Base-by-base conservation (phyloP, 2,329 filamentous ascomycete genomes). In the Knufia fluminis region DNA sequence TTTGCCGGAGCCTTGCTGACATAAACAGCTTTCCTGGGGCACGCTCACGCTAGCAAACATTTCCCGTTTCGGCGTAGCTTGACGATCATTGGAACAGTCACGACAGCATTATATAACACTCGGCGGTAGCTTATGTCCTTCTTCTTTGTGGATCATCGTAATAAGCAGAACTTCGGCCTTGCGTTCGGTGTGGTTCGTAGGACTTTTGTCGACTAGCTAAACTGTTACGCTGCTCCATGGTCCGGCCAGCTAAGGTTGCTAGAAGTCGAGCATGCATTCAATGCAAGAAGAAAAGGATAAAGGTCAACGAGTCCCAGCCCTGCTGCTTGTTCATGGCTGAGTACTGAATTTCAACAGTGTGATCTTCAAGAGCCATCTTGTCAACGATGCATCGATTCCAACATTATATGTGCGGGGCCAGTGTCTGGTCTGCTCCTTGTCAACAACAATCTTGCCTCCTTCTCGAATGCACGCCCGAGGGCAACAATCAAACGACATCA, bases 341-440 rank as follows among this genome's bases (percentile, higher is more conserved):
- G 17, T 3, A 20, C 16, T 8, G 4, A 3, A 28, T 28, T 6
- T 6, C 8, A 38, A n/a, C 1, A 69, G 64, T 50, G 41, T 40
- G 48, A 46, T 23, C 32, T 46, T n/a, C 17, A 46, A 3, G 3
- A 2, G 3, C 48, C 48, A 24, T 22, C n/a, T 22, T 45, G 32
- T 19, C 39, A 48, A 28, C 16, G 40, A 36, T 50, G 48, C 33
- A 32, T 50, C 23, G 41, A 28, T 17, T 44, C 48, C 14, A 38
- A 31, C 16, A 3, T 46, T 4, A 12, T 9, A 4, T 50, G 48
- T 26, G 36, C 48, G 16, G 40, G 48, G n/a, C 48, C 41, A 14
- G 14, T 44, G 2, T 41, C 38, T 26, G 31, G 38, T 6, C 40
- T 46, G 4, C 16, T 38, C 14, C 12, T 46, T 16, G 32, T 36